Evolutionary conservation across 768 basidiomycete genomes (phyloP), one percentile per base, ranked within the genome.

Genomic region (Kwoniella dendrophila): DNA sequence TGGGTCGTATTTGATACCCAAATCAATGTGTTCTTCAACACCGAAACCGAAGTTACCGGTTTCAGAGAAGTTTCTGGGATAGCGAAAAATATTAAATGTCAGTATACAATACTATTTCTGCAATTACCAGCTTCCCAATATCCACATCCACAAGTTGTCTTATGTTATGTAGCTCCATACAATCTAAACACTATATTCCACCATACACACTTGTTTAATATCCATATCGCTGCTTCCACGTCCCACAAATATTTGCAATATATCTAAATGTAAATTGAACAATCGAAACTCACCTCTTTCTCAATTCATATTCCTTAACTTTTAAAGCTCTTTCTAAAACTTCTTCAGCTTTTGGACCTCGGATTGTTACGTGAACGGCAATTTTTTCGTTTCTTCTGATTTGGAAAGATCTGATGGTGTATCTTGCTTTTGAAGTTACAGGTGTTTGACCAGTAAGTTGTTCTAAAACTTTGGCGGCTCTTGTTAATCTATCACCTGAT

Each of bases 351-450:
- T 99, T 99, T 71, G 95, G 95, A 29, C 95, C 95, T 73, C 95
- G 91, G 83, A 99, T 96, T 80, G 95, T 99, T 76, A 94, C 92
- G 82, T 94, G 92, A 69, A 91, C 90, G 50, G 95, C 95, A 80
- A 98, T 99, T 86, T 99, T 99, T 84, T 99, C 95, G 85, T 99
- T 99, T 83, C 96, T 90, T 81, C 96, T 90, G 85, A 99, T 99
- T 78, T 91, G 90, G 84, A 99, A 99, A 50, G 90, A 90, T 73
- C 95, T 93, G 82, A 98, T 92, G 78, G 96, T 98, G 89, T 95
- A 98, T 72, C 96, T 91, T 66, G 95, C 96, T 86, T 98, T 99
- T 80, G 94, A 97, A 72, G 94, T 96, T 74, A 99, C 95, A 78
- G 95, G 95, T 49, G 95, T 91, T 85, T 99, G 95, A 74, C 95